Base-by-base conservation (phyloP, 139 green algal genomes). In the Choricystis sp. region DNA sequence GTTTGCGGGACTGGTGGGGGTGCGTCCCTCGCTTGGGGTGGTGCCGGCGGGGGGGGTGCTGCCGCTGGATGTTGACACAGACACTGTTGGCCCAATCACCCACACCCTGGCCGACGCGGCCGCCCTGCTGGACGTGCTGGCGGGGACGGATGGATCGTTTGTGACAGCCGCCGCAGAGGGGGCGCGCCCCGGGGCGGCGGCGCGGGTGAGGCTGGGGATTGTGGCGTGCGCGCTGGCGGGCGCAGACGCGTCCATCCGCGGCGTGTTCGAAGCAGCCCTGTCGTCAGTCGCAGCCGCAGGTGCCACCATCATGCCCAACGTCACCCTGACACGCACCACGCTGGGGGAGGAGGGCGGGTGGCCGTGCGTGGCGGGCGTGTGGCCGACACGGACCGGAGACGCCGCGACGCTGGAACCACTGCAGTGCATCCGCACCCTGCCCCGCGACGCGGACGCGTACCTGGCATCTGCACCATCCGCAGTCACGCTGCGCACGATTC, bases 21-120 rank as follows among this genome's bases (percentile, higher is more conserved):
- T 88, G 25, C 84, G 86, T 20, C 81, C 81, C n/a, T 81, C 75
- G 4, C 81, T 87, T 25, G 81, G 81, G 2, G 61, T 66, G 3
- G 59, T 83, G n/a, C 74, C 67, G 21, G 21, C 26, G 52, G 58
- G 27, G 52, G 65, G 65, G 1, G 49, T 70, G 29, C 40, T 70
- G 59, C 65, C 65, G 22, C 65, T 70, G 27, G 28, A 61, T 0
- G 0, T 49, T 4, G 31, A 68, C 26, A n/a, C 60, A 2, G 81
- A 87, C 69, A 64, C 59, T 3, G 63, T 81, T 1, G 81, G 81
- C 16, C 59, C 63, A 14, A n/a, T 88, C 21, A 58, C 68, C 0
- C 56, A 48, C 26, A 82, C 64, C 3, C 78, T 86, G 26, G 79
- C 78, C 29, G 81, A 88, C 61, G 70, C 70, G 1, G 80, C 75